Percentiles rank a stretch among this genome's conserved stretches.
Conservation (phyloP, 495 filamentous ascomycete species). For the Penicilliopsis zonata region DNA sequence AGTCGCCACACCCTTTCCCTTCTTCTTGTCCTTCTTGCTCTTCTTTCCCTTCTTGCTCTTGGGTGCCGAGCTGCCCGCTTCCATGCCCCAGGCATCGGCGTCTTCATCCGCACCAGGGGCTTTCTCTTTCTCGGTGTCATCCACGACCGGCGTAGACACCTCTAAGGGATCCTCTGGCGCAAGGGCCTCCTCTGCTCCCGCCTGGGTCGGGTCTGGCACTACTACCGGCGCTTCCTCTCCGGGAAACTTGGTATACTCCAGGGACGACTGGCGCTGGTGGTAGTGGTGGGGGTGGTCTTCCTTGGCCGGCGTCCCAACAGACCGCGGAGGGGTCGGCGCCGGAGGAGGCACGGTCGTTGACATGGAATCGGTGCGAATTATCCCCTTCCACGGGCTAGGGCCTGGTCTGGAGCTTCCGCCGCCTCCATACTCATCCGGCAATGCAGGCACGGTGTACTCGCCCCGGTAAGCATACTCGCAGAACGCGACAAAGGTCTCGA, state of each 20-base stretch:
- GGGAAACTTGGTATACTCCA: conserved; percentile 1
- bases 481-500: conserved; percentile 35
- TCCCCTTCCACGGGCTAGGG: conserved; percentile 9
- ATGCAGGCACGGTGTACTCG: conserved; percentile 28
- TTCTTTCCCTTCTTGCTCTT: conserved; percentile 14
- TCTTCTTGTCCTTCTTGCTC: conserved; percentile 17
- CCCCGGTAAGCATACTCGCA: conserved; percentile 40
- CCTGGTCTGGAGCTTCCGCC: conserved; percentile 4
- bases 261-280: too few species aligned
- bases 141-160: neutral
- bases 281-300: conserved; percentile 1
- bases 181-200: neutral
- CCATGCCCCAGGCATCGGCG: conserved; percentile 2
- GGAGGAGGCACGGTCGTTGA: conserved; percentile 11
- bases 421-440: too few species aligned
- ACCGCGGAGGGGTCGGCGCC: conserved; percentile 9
- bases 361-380: conserved; percentile 12
- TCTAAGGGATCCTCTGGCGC: conserved; percentile 2
- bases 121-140: conserved; percentile 1
- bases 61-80: conserved; percentile 1
- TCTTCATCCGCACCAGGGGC: conserved; percentile 1
- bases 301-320: conserved; percentile 4
- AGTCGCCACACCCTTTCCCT: conserved; percentile 4
- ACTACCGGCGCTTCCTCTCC: conserved; percentile 4
- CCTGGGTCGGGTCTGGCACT: neutral